Evolutionary conservation across 83 land plant species (phyloP), one percentile per base, ranked within the genome.

Genomic region (Picea abies): DNA sequence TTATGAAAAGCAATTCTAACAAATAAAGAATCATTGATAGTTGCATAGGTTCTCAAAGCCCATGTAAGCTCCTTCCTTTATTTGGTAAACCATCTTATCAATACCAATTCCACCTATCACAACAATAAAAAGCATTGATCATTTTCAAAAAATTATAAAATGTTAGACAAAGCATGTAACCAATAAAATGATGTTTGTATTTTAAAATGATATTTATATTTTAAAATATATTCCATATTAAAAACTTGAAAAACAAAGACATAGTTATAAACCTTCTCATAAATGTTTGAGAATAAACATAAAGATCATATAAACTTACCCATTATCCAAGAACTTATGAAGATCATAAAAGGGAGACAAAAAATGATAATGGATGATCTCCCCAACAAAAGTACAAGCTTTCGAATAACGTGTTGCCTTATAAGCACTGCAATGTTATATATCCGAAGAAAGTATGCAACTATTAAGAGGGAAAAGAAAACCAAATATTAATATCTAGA

Each of bases 321-420:
- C 29, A 88, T 39, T 19, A 85, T 88, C 35, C 87, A 80, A 60
- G 93, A 89, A 49, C 91, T 89, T 15, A 86, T 79, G 63, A 91
- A 89, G 22, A 89, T 89, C 25, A 90, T 84, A 77, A 87, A 86
- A 64, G 91, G 84, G 6, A 92, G 76, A 52, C 88, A 83, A 84
- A 92, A 92, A 84, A 92, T 90, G 75, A 92, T 92, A 23, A 92
- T 26, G 5, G 94, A 92, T 37, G 94, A 89, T 63, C 94, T 82
- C 61, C 94, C 92, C 12, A 92, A 20, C 29, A 92, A 10, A 58
- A 82, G 66, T 17, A 90, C 84, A 69, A 92, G 19, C 79, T 39
- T 90, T 76, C 89, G 83, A 26, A 92, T 86, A 3, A 88, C 56
- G 68, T 90, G 87, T 76, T 90, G 94, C 15, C 90, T 92, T 63